Conservation (phyloP, 73 alveolate species). For the Stentor roeselii region DNA sequence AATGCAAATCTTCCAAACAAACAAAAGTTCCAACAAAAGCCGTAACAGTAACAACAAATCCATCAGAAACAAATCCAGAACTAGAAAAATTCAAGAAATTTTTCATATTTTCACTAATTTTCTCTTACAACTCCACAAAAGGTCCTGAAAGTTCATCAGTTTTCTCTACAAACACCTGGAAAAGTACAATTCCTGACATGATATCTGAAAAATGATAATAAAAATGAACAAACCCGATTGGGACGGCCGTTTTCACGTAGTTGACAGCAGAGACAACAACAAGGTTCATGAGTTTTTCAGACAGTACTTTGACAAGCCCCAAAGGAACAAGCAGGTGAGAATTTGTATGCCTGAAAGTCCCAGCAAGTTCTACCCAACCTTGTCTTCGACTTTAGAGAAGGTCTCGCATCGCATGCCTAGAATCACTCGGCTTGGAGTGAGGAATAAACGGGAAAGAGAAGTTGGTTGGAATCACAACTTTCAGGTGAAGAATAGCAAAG, state of each 20-base stretch:
- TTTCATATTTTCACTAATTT: too few relatives aligned
- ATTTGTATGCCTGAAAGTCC: not conserved
- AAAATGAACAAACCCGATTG: not conserved
- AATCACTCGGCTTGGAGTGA: not conserved
- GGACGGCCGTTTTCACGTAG: constrained; percentile 7
- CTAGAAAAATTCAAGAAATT: too few relatives aligned
- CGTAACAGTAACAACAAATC: too few relatives aligned
- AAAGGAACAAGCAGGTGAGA: not conserved
- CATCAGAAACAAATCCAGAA: not conserved
- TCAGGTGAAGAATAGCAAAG: not conserved
- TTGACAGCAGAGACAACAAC: constrained; percentile 1
- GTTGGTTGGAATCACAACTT: not conserved
- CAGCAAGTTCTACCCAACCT: not conserved
- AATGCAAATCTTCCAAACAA: too few relatives aligned
- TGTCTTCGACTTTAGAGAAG: constrained; percentile 3
- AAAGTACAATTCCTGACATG: not conserved
- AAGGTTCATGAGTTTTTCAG: constrained; percentile 5
- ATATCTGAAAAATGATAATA: not conserved
- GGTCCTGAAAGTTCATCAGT: too few relatives aligned
- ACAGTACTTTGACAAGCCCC: constrained; percentile 10
- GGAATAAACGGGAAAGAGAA: not conserved
- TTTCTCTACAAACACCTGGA: not conserved
- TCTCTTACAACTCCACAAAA: too few relatives aligned
- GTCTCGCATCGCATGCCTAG: constrained; percentile 10
- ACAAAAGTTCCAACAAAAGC: not conserved